Conservation (phyloP, 2,329 filamentous ascomycete species). For the Penicillium sp. region DNA sequence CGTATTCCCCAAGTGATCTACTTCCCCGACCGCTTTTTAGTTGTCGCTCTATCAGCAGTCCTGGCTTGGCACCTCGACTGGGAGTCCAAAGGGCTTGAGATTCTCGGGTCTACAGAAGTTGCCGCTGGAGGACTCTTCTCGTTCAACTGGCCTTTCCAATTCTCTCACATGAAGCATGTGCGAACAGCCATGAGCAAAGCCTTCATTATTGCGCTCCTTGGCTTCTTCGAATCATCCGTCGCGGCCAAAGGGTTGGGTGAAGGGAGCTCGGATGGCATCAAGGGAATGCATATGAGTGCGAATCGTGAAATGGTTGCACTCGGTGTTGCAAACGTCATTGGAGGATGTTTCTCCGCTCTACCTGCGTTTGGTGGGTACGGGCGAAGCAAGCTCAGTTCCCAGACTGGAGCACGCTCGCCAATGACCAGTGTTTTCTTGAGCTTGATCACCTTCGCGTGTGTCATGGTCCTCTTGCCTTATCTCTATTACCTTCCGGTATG, state of each 20-base stretch:
- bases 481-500: constrained; percentile 94
- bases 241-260: constrained; percentile 85
- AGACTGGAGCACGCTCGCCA: constrained; percentile 86
- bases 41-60: constrained; percentile 82
- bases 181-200: constrained; percentile 85
- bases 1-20: constrained; percentile 80
- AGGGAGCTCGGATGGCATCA: constrained; percentile 64
- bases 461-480: constrained; percentile 81
- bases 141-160: constrained; percentile 83
- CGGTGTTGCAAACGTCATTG: constrained; percentile 86
- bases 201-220: constrained; percentile 88
- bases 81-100: constrained; percentile 76
- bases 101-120: constrained; percentile 80
- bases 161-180: constrained; percentile 75
- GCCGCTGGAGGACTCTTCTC: constrained; percentile 70
- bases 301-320: constrained; percentile 93
- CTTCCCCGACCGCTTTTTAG: constrained; percentile 84
- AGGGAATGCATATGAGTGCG: constrained; percentile 79
- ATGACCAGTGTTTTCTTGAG: constrained; percentile 91
- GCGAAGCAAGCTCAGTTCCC: constrained; percentile 90
- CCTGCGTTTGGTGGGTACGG: constrained; percentile 96
- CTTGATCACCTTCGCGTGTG: constrained; percentile 76
- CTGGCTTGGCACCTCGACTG: constrained; percentile 76
- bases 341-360: constrained; percentile 86
- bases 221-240: constrained; percentile 98